A percentile compares a stretch with the other conserved stretches of the same genome.
Evolutionary conservation across 2,329 filamentous ascomycete species (phyloP).

Genomic region (Scedosporium apiospermum): DNA sequence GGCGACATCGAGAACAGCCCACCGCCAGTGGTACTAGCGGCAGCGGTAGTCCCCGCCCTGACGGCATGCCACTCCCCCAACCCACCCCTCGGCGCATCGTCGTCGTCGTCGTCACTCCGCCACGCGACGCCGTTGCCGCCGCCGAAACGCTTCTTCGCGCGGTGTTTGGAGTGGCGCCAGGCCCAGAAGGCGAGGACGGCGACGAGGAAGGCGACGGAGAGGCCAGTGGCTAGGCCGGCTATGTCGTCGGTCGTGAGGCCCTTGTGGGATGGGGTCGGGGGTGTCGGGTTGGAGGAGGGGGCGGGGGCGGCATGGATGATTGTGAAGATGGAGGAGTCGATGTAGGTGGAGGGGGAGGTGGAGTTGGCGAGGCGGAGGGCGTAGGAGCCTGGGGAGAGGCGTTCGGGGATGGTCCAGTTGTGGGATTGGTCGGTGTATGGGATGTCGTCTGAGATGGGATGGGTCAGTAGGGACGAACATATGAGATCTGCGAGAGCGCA

Average conservation of each 20-base stretch:
- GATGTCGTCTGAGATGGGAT: constrained; percentile 2
- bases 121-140: background rate
- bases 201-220: constrained; percentile 1
- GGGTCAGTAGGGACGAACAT: background rate
- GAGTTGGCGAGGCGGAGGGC: constrained; percentile 5
- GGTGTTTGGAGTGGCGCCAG: constrained; percentile 1
- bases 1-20: background rate
- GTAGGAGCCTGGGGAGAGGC: constrained; percentile 7
- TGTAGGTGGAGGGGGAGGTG: background rate
- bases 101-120: background rate
- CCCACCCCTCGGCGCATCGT: background rate
- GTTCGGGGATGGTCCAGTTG: constrained; percentile 8
- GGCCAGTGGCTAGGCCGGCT: constrained; percentile 7
- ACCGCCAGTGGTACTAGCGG: background rate
- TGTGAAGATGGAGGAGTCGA: constrained; percentile 7
- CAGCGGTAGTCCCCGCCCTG: background rate
- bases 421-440: constrained; percentile 1
- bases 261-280: background rate
- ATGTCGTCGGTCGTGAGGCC: constrained; percentile 1
- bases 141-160: background rate
- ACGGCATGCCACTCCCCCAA: background rate
- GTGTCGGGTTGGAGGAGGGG: background rate
- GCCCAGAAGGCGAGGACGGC: background rate
- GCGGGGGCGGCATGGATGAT: constrained; percentile 6
- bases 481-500: too few species aligned